Conservation (phyloP, 2,329 filamentous ascomycete species). For the Lithohypha guttulata region DNA sequence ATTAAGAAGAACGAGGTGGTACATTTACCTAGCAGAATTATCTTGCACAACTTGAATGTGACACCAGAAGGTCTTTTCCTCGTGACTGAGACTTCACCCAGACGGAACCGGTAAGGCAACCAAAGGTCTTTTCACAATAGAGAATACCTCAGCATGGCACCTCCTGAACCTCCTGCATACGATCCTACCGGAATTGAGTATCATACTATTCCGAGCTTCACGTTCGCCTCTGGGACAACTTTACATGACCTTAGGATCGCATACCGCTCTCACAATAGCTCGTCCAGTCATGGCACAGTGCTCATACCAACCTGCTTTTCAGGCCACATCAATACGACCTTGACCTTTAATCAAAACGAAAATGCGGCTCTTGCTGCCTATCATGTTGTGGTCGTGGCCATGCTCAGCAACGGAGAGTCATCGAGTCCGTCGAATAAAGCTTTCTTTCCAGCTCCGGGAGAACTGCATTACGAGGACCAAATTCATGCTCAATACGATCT, state of each 20-base stretch:
- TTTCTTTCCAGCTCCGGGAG: conserved; percentile 27
- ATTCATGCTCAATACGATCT: conserved; percentile 34
- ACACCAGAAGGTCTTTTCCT: no score
- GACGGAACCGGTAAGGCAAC: no score
- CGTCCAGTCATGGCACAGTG: conserved; percentile 29
- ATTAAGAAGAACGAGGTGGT: no score
- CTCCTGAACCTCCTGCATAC: conserved; percentile 11
- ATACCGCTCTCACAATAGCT: conserved; percentile 35
- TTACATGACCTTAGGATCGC: conserved; percentile 27
- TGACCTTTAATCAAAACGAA: conserved; percentile 33
- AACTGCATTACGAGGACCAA: conserved; percentile 35
- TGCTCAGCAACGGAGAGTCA: conserved; percentile 41
- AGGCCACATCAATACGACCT: conserved; percentile 40
- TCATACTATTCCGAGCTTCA: conserved; percentile 29
- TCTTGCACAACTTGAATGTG: no score
- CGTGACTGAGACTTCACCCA: no score
- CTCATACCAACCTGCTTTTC: conserved; percentile 47
- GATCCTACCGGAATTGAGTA: conserved; percentile 25
- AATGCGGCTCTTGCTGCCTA: conserved; percentile 30
- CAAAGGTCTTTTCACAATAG: no score
- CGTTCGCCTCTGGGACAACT: conserved; percentile 28
- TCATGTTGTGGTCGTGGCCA: conserved; percentile 38
- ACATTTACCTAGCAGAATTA: no score
- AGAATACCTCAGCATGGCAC: background rate
- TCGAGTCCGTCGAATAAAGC: conserved; percentile 37